Evolutionary conservation across 805 yeast genomes (phyloP), one percentile per base, ranked within the genome.

Genomic region (Millerozyma acaciae): DNA sequence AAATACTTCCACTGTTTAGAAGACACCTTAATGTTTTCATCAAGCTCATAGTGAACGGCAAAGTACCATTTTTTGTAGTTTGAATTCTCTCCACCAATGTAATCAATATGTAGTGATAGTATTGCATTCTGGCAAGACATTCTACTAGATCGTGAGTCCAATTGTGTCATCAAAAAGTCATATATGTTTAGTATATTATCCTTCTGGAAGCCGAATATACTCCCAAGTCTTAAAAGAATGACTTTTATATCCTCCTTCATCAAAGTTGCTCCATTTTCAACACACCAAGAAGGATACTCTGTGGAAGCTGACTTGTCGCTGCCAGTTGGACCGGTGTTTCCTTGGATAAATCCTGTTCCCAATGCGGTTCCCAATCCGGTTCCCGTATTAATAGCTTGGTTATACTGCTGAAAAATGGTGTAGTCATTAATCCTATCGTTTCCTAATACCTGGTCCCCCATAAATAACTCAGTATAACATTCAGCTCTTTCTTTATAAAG

Each of bases 11-110:
- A 42, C 21, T 34, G 37, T 17, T 74, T 72, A 50, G 69, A 66
- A 39, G 70, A 62, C 51, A 73, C 70, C 3, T 83, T 83, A 26
- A 76, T 60, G 34, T 75, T 81, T 34, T 76, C 83, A 58, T 88
- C 96, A 30, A 82, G 58, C 44, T 81, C 88, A 22, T 83, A 62
- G 57, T 80, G 86, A 6, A 95, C 86, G 28, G 94, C 86, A 59
- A 89, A 84, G 55, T 79, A 87, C 97, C 97, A 90, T 57, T 84
- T 87, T 50, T 81, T 75, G 59, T 80, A 90, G 59, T 90, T 90
- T 3, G 97, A 75, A 39, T 79, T 68, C 31, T 80, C 85, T 12
- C 97, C 97, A 0, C 96, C 97, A 40, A 90, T 86, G 57, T 90
- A 90, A 41, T 89, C 95, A 1, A 87, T 80, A 59, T 90, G 97